These are phyloP conservation scores for Alopecurus myosuroides DNA, from an alignment of 176 grass and related monocot species.

Conservation along the genomic window DNA sequence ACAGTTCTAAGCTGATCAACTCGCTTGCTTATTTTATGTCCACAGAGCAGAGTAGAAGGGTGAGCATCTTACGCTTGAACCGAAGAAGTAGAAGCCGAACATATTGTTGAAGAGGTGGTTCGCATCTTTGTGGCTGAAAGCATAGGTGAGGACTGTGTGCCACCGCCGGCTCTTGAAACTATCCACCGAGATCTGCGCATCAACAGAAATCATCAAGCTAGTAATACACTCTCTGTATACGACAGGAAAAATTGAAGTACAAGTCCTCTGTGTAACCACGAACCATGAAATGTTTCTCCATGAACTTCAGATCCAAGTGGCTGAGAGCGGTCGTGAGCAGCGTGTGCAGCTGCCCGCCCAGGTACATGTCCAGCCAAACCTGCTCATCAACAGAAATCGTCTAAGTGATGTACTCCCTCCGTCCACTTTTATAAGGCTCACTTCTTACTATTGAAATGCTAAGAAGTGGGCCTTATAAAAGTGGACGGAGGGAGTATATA, in stretches of 20 bases:
- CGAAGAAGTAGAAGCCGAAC: constrained; percentile 81
- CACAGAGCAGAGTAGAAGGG: background rate
- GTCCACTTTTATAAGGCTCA: too few relatives aligned
- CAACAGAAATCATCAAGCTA: background rate
- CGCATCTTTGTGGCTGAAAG: constrained; percentile 62
- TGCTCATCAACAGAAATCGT: background rate
- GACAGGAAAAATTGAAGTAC: background rate
- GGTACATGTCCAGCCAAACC: background rate
- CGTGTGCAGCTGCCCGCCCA: background rate
- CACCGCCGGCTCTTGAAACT: constrained; percentile 64
- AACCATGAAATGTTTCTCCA: constrained; percentile 84
- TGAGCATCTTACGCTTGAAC: constrained; percentile 45
- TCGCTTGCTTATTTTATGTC: background rate
- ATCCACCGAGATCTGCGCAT: constrained; percentile 70
- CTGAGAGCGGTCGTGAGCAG: background rate
- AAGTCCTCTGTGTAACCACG: background rate
- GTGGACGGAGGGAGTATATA: too few relatives aligned
- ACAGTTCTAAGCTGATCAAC: background rate
- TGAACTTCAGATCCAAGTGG: constrained; percentile 53
- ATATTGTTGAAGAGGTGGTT: constrained; percentile 67
- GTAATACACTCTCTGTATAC: background rate
- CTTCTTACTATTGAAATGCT: too few relatives aligned
- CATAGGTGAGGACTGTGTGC: constrained; percentile 77
- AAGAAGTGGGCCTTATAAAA: too few relatives aligned
- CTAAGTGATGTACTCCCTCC: background rate